Percentiles rank a stretch among this genome's conserved stretches.
phyloP scores from a whole-genome alignment of 208 protist species.

The Angomonas deanei region DNA sequence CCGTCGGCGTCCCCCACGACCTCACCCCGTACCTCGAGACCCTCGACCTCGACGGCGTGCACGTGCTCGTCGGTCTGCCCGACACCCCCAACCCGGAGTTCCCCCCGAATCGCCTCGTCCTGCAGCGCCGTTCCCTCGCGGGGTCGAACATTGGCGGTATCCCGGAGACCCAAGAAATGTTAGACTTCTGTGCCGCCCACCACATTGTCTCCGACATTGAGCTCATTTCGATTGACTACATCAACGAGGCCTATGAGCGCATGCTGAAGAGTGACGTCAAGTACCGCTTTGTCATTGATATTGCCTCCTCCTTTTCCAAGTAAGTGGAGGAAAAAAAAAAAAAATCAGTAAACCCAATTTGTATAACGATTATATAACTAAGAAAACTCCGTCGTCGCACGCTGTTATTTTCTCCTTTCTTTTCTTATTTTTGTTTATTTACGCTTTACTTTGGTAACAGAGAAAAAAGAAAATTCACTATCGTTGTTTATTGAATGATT shows the following conservation, averaged over 20 bases:
- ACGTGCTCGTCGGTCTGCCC: slow-evolving; percentile 54
- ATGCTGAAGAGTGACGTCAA: slow-evolving; percentile 61
- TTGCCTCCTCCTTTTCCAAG: slow-evolving; percentile 34
- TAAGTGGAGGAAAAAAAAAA: slow-evolving; percentile 11
- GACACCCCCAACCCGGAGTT: slow-evolving; percentile 36
- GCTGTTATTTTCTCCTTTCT: background rate
- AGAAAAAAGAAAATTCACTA: background rate
- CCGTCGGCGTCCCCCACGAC: slow-evolving; percentile 44
- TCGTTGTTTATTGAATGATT: no score
- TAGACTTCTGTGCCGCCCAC: slow-evolving; percentile 77
- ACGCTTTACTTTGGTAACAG: slow-evolving; percentile 3
- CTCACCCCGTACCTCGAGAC: slow-evolving; percentile 41
- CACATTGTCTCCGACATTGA: slow-evolving; percentile 60
- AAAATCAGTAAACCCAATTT: slow-evolving; percentile 6
- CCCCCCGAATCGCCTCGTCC: slow-evolving; percentile 21
- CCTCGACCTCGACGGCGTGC: slow-evolving; percentile 38
- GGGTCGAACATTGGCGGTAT: slow-evolving; percentile 71
- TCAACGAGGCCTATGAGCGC: slow-evolving; percentile 70
- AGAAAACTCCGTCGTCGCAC: no score
- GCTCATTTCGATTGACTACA: slow-evolving; percentile 52
- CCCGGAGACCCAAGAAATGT: slow-evolving; percentile 74
- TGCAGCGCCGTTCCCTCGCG: slow-evolving; percentile 17
- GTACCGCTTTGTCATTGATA: slow-evolving; percentile 79
- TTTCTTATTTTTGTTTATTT: slow-evolving; percentile 6
- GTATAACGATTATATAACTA: slow-evolving; percentile 14